Base-by-base conservation (phyloP, 257 asterid genomes). In the Plectranthus barbatus region DNA sequence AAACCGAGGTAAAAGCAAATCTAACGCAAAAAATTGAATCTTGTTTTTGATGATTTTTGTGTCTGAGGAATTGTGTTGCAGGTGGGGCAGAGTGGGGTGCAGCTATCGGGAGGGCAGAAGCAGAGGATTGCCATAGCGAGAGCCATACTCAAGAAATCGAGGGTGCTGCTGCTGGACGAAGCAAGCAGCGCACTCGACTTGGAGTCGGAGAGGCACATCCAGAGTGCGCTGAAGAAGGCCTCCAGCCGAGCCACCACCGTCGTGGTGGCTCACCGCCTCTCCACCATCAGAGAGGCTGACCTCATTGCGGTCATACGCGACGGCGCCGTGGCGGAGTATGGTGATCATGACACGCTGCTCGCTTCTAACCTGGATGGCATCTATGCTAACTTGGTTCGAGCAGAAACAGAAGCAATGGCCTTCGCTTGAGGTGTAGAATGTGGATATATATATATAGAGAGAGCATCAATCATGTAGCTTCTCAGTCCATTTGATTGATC, bases 51-150 rank as follows among this genome's bases (percentile, higher is more conserved):
- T 37, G 3, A 2, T 13, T 5, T 4, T 13, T 14, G 17, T 24
- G 52, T 1, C n/a, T 6, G 17, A 3, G 19, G 3, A 9, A 42
- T 29, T 60, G 20, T 41, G 34, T 6, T 6, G 41, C 77, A 86
- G 97, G 93, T 86, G 6, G 97, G 97, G 36, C 77, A 86, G 48
- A 78, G 89, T 53, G 97, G 97, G 3, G 85, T 84, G 10, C 95
- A 86, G 26, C 66, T 89, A 62, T 89, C 95, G 7, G 97, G 97
- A 6, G 97, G 97, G 19, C 97, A 89, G 72, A 89, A 89, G 77
- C 97, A 89, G 66, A 75, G 97, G 68, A 86, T 89, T 39, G 93
- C 97, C 9, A 89, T 89, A 68, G 97, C 97, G 9, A 76, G 97
- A 60, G 95, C 94, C 0, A 80, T 86, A 47, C 67, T 89, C 15